Conservation (phyloP, 768 basidiomycete genomes). For the Podaxis rugospora region DNA sequence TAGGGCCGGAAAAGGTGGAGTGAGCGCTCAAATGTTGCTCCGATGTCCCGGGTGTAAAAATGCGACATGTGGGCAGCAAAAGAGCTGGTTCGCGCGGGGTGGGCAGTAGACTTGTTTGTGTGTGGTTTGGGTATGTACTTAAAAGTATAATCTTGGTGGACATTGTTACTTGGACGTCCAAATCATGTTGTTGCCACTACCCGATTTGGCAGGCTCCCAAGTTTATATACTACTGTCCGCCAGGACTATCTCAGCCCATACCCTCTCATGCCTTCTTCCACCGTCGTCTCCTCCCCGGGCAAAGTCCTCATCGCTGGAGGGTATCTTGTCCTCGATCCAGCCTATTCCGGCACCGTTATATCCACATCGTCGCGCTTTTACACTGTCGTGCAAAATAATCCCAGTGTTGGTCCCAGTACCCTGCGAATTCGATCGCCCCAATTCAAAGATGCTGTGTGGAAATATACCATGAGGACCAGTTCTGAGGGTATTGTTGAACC, state of each 20-base stretch:
- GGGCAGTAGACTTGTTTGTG: slow-evolving; percentile 36
- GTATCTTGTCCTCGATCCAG: slow-evolving; percentile 91
- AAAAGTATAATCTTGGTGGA: slow-evolving; percentile 9
- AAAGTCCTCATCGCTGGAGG: slow-evolving; percentile 96
- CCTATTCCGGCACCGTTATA: slow-evolving; percentile 82
- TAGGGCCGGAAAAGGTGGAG: slow-evolving; percentile 53
- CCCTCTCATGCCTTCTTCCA: slow-evolving; percentile 41
- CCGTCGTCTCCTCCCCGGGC: slow-evolving; percentile 86
- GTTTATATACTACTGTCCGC: slow-evolving; percentile 14
- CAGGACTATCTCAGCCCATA: slow-evolving; percentile 9
- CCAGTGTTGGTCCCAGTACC: slow-evolving; percentile 25
- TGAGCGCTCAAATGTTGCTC: slow-evolving; percentile 76
- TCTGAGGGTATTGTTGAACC: slow-evolving; percentile 29
- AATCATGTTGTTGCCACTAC: background rate
- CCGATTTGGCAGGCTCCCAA: slow-evolving; percentile 4
- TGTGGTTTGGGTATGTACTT: slow-evolving; percentile 3
- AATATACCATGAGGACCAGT: slow-evolving; percentile 50
- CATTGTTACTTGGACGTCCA: background rate
- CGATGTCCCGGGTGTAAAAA: slow-evolving; percentile 95
- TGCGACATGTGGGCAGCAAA: slow-evolving; percentile 80
- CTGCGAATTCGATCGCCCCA: slow-evolving; percentile 88
- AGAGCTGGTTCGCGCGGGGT: slow-evolving; percentile 83
- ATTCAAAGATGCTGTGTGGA: slow-evolving; percentile 79
- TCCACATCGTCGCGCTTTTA: slow-evolving; percentile 95
- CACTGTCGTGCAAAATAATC: slow-evolving; percentile 54